phyloP scores from a whole-genome alignment of 2,329 filamentous ascomycete species.

The Venturia oleaginea region DNA sequence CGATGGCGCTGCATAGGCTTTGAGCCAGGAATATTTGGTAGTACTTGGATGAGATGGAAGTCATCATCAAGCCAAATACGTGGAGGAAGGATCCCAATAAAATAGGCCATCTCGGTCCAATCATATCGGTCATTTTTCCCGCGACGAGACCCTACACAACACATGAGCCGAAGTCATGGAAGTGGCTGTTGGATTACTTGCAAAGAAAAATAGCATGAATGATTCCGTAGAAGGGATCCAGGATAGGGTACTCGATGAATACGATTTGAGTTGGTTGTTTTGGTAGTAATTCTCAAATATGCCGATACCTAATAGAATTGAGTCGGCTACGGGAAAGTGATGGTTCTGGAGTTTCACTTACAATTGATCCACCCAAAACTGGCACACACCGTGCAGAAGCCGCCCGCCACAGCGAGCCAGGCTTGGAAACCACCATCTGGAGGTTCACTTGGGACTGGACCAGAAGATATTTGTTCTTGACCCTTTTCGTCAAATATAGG shows the following conservation, averaged over 20 bases:
- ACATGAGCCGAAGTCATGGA: slow-evolving; percentile 11
- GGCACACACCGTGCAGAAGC: slow-evolving; percentile 21
- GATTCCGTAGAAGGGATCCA: slow-evolving; percentile 39
- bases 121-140: slow-evolving; percentile 55
- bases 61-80: slow-evolving; percentile 56
- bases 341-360: slow-evolving; percentile 4
- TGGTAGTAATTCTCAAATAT: slow-evolving; percentile 41
- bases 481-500: neutral
- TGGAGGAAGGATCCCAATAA: slow-evolving; percentile 45
- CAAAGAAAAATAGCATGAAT: slow-evolving; percentile 42
- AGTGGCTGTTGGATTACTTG: slow-evolving; percentile 23
- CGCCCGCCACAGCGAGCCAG: slow-evolving; percentile 20
- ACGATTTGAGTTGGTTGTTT: slow-evolving; percentile 30
- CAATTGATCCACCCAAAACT: slow-evolving; percentile 36
- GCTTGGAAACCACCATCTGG: slow-evolving; percentile 15
- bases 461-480: neutral
- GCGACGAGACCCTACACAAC: slow-evolving; percentile 45
- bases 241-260: slow-evolving; percentile 32
- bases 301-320: slow-evolving; percentile 23
- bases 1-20: slow-evolving; percentile 44
- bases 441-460: neutral
- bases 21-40: slow-evolving; percentile 48
- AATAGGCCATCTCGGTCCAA: slow-evolving; percentile 50
- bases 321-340: neutral
- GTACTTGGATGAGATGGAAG: slow-evolving; percentile 45